A percentile compares a stretch with the other conserved stretches of the same genome.
Evolutionary conservation across 139 green algal genomes (phyloP).

Genomic region (Dunaliella primolecta): DNA sequence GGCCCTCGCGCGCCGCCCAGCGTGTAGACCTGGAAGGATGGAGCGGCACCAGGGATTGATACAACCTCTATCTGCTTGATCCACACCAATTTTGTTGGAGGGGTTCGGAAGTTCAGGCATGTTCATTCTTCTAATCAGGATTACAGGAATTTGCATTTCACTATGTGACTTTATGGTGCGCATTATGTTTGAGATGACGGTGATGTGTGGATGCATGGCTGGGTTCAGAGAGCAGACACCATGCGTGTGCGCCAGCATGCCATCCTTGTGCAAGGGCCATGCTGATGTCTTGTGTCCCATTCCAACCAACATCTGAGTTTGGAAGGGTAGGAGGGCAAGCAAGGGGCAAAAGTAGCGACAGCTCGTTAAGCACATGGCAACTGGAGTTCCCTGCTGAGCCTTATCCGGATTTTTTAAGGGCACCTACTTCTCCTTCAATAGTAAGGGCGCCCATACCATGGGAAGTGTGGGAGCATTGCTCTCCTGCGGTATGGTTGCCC

Average conservation of each 20-base stretch:
- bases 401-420: too few relatives aligned
- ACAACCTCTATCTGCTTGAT: background rate
- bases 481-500: background rate
- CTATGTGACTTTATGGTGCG: too few relatives aligned
- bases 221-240: background rate
- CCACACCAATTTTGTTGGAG: too few relatives aligned
- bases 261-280: too few relatives aligned
- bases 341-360: background rate
- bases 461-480: background rate
- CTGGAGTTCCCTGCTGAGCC: background rate
- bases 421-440: too few relatives aligned
- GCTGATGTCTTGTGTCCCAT: background rate
- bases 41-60: background rate
- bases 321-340: background rate
- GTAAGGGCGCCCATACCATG: too few relatives aligned
- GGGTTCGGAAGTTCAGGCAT: too few relatives aligned
- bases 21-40: constrained; percentile 29
- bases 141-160: too few relatives aligned
- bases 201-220: too few relatives aligned
- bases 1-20: constrained; percentile 55
- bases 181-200: too few relatives aligned
- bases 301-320: background rate
- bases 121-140: too few relatives aligned
- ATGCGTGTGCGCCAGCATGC: too few relatives aligned
- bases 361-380: background rate